A percentile compares a stretch with the other conserved stretches of the same genome.
Evolutionary conservation across 2,329 filamentous ascomycete genomes (phyloP).

Genomic region (Penicillium sp.): DNA sequence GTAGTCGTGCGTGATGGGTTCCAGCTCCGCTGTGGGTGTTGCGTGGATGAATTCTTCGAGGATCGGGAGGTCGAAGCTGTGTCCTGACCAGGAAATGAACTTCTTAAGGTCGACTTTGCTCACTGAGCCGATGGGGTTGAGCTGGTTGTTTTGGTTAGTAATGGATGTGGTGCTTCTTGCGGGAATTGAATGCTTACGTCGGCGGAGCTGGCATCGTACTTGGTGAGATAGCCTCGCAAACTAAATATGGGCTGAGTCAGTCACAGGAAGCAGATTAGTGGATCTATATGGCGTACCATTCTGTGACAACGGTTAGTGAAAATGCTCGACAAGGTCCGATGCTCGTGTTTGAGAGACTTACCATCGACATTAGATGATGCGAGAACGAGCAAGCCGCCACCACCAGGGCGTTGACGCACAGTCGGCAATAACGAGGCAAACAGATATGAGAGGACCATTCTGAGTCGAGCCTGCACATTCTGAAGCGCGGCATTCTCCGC

Average conservation of each 20-base stretch:
- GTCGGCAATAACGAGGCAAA: slow-evolving; percentile 57
- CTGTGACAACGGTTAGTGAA: slow-evolving; percentile 11
- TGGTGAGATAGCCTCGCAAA: slow-evolving; percentile 53
- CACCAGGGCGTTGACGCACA: slow-evolving; percentile 49
- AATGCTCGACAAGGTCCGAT: too few relatives aligned
- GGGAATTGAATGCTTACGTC: slow-evolving; percentile 26
- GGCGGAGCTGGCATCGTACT: slow-evolving; percentile 54
- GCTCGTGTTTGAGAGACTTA: neutral
- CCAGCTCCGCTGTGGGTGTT: slow-evolving; percentile 54
- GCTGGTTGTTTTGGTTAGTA: slow-evolving; percentile 7
- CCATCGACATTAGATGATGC: slow-evolving; percentile 58
- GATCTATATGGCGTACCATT: slow-evolving; percentile 19
- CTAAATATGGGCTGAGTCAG: slow-evolving; percentile 12
- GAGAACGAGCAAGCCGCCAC: slow-evolving; percentile 55
- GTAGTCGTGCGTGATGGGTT: slow-evolving; percentile 50
- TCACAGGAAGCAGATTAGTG: slow-evolving; percentile 4
- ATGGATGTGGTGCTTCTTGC: neutral
- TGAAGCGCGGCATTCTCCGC: slow-evolving; percentile 59
- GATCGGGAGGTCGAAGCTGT: slow-evolving; percentile 54
- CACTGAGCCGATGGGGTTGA: slow-evolving; percentile 41
- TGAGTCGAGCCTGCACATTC: slow-evolving; percentile 57
- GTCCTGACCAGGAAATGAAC: slow-evolving; percentile 59
- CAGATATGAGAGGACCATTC: slow-evolving; percentile 59
- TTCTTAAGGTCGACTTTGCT: slow-evolving; percentile 61
- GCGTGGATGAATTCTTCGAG: slow-evolving; percentile 59